Evolutionary conservation across 2,329 filamentous ascomycete species (phyloP).

Genomic region (Arthrobotrys megalospora): DNA sequence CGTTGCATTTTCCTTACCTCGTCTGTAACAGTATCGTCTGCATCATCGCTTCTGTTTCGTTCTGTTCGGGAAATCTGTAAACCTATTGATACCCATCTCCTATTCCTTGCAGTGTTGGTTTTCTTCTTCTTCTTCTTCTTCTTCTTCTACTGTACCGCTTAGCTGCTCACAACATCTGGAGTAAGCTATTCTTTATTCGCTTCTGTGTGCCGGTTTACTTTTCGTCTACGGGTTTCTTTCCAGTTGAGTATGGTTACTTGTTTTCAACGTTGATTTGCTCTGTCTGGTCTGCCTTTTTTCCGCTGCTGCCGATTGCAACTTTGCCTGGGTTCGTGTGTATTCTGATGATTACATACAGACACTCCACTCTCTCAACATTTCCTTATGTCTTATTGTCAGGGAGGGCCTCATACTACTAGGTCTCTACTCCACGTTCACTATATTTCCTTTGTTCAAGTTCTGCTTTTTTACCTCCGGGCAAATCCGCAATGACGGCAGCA

Average conservation of each 20-base stretch:
- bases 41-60: conserved; percentile 18
- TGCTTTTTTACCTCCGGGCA: conserved; percentile 25
- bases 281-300: conserved; percentile 9
- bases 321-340: conserved; percentile 12
- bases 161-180: conserved; percentile 13
- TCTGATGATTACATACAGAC: conserved; percentile 19
- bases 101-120: background rate
- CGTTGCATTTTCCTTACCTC: conserved; percentile 36
- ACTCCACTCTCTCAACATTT: conserved; percentile 41
- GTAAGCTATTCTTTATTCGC: conserved; percentile 5
- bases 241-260: conserved; percentile 12
- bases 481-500: conserved; percentile 24
- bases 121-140: conserved; percentile 4
- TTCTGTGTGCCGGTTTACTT: conserved; percentile 13
- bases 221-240: background rate
- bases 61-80: conserved; percentile 43
- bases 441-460: conserved; percentile 52
- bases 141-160: conserved; percentile 11
- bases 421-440: conserved; percentile 44
- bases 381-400: conserved; percentile 24
- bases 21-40: conserved; percentile 50
- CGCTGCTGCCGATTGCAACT: conserved; percentile 16
- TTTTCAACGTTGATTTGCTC: conserved; percentile 14
- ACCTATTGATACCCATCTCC: conserved; percentile 58
- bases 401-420: background rate